Evolutionary conservation across 2,329 filamentous ascomycete genomes (phyloP).

Genomic region (Emergomyces pasteurianus): DNA sequence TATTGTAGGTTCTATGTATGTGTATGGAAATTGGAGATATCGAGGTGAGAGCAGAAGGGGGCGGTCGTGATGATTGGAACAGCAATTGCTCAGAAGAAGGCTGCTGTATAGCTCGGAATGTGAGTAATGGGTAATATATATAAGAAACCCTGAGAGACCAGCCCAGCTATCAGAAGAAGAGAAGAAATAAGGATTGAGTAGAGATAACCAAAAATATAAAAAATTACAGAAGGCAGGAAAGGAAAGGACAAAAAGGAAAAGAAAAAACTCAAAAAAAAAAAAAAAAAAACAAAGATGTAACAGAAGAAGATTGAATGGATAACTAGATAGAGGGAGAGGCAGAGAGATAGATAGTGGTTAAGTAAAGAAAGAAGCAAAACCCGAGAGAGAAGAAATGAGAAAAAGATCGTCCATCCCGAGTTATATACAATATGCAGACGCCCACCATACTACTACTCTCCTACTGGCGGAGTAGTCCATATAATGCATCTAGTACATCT

Average conservation of each 20-base stretch:
- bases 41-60: background rate
- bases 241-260: background rate
- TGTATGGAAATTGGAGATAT: background rate
- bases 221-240: background rate
- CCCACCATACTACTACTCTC: background rate
- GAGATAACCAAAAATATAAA: background rate
- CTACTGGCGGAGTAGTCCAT: background rate
- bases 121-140: background rate
- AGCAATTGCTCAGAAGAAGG: background rate
- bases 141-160: background rate
- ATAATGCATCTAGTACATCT: too few species aligned
- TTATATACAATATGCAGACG: background rate
- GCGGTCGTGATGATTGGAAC: constrained; percentile 1
- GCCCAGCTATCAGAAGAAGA: constrained; percentile 4
- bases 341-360: background rate
- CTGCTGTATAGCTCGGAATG: background rate
- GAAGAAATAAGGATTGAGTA: background rate
- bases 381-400: background rate
- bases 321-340: background rate
- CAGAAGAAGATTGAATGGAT: background rate
- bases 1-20: constrained; percentile 4
- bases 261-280: background rate
- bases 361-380: background rate
- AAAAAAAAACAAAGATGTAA: background rate
- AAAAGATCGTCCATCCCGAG: background rate